A percentile compares a stretch with the other conserved stretches of the same genome.
Conservation (phyloP, 1,139 yeast species). For the Blastobotrys capitulatus region DNA sequence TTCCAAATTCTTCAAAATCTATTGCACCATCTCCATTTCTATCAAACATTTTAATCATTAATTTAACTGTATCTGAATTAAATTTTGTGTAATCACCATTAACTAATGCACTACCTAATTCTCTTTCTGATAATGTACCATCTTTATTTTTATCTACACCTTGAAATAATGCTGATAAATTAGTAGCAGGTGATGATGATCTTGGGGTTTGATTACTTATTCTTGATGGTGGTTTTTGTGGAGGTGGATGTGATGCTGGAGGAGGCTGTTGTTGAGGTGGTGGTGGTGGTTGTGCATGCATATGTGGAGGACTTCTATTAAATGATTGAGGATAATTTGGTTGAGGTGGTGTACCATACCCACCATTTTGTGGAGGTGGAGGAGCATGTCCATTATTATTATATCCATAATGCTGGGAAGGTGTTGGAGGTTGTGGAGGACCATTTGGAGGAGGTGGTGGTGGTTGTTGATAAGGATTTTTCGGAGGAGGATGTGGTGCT, state of each 20-base stretch:
- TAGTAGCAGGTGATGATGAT: constrained; percentile 19
- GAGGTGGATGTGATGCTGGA: constrained; percentile 5
- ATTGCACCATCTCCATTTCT: constrained; percentile 44
- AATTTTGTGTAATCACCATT: constrained; percentile 59
- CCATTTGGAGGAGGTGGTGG: background rate
- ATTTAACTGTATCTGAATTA: constrained; percentile 53
- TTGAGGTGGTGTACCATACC: background rate
- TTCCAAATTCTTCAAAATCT: constrained; percentile 63
- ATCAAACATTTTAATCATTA: constrained; percentile 65
- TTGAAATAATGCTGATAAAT: constrained; percentile 25
- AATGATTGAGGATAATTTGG: constrained; percentile 9
- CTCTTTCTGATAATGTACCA: constrained; percentile 55
- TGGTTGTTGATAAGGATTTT: constrained; percentile 5
- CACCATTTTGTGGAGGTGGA: background rate
- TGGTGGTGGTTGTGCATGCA: constrained; percentile 5
- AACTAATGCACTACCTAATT: constrained; percentile 55
- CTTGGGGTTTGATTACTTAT: constrained; percentile 2
- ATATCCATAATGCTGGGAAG: constrained; percentile 1
- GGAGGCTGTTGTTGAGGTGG: background rate
- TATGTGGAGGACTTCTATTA: background rate
- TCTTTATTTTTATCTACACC: constrained; percentile 26
- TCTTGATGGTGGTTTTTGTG: background rate
- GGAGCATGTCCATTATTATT: constrained; percentile 1
- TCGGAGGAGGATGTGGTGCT: constrained; percentile 7
- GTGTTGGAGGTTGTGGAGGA: constrained; percentile 4